These are phyloP conservation scores for Pleochaeta shiraiana DNA, from an alignment of 2,329 filamentous ascomycete genomes.

Conservation along the genomic window DNA sequence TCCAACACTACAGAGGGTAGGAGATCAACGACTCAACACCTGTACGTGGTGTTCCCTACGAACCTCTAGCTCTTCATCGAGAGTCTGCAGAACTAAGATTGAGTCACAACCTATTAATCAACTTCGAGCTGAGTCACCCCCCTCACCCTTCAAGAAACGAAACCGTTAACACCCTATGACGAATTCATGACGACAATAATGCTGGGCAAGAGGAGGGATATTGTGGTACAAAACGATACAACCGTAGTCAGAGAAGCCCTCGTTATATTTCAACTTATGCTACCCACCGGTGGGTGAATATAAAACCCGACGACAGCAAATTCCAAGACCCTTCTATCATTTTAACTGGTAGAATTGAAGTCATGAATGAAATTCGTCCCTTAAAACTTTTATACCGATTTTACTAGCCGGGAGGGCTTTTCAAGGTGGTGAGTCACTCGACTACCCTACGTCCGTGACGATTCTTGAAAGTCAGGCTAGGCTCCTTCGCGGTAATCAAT, in stretches of 20 bases:
- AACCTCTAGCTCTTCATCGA: too few relatives aligned
- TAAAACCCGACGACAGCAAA: background rate
- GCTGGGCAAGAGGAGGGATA: background rate
- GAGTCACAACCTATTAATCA: too few relatives aligned
- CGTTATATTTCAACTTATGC: background rate
- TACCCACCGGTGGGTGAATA: background rate
- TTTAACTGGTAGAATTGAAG: background rate
- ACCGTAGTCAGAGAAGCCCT: background rate
- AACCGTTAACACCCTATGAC: constrained; percentile 16
- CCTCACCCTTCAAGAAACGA: too few relatives aligned
- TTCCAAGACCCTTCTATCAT: too few relatives aligned
- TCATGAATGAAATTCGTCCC: background rate
- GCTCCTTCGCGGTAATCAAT: background rate
- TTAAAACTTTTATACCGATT: background rate
- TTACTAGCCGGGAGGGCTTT: too few relatives aligned
- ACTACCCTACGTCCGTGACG: too few relatives aligned
- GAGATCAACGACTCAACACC: too few relatives aligned
- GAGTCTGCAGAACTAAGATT: too few relatives aligned
- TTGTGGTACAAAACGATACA: background rate
- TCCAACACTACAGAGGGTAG: too few relatives aligned
- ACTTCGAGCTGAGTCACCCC: too few relatives aligned
- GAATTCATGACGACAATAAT: constrained; percentile 18
- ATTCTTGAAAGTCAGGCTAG: background rate
- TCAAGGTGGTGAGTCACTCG: background rate
- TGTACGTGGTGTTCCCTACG: too few relatives aligned